phyloP scores from a whole-genome alignment of 148 eudicot genomes.

The Silene latifolia region DNA sequence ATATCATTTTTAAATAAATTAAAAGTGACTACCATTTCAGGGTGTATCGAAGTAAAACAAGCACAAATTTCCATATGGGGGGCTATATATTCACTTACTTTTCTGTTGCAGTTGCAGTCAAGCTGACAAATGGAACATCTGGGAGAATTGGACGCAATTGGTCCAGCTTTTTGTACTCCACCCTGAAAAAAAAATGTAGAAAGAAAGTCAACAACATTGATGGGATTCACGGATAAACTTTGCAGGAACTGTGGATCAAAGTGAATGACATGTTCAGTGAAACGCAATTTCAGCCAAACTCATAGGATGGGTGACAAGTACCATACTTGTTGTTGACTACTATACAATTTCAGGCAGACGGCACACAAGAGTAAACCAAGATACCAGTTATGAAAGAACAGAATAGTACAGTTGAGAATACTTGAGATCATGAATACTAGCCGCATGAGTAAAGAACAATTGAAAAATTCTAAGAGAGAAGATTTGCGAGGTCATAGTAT shows the following conservation, averaged over 20 bases:
- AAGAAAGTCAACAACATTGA: conserved; percentile 2
- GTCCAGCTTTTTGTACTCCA: conserved; percentile 71
- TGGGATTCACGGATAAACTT: neutral
- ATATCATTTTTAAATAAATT: neutral
- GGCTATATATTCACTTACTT: conserved; percentile 41
- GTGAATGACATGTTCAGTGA: neutral
- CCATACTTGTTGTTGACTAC: no score
- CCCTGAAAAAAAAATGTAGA: conserved; percentile 30
- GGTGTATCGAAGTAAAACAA: neutral
- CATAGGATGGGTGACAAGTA: no score
- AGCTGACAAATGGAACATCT: conserved; percentile 67
- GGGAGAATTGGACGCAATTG: conserved; percentile 54
- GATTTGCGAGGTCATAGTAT: no score
- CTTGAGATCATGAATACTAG: neutral
- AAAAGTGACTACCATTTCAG: neutral
- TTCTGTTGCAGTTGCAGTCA: conserved; percentile 86
- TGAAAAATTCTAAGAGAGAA: neutral
- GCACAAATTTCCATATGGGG: neutral
- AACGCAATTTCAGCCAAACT: neutral
- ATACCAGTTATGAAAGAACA: neutral
- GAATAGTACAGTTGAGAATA: neutral
- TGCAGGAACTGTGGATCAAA: conserved; percentile 1
- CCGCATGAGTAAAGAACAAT: neutral
- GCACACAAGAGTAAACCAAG: neutral
- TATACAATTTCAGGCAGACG: no score